Evolutionary conservation across 305 asterid species (phyloP), one percentile per base, ranked within the genome.

Genomic region (Fraxinus sp.): DNA sequence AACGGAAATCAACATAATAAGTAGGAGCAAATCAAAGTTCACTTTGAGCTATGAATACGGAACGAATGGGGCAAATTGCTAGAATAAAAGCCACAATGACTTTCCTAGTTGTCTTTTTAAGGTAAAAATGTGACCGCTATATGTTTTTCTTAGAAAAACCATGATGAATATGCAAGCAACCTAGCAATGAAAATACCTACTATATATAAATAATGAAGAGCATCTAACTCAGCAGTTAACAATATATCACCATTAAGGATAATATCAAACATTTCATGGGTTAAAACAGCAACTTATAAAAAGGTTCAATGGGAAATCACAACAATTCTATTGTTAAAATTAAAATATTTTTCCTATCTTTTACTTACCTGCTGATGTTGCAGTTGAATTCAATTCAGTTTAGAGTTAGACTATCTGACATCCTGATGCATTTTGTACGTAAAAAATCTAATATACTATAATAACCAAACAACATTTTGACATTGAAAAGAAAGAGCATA

Each of bases 161-260:
- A 13, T 1, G 74, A 68, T 26, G 37, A 57, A 32, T 59, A 81
- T 62, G 72, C 76, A 73, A 71, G 78, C 64, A 77, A 33, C 62
- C 59, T 13, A 49, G 59, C 59, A 49, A 14, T 4, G 5, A 49
- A 49, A 64, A 26, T 28, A 41, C 22, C 26, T 74, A 76, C 26
- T 3, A 26, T 1, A 30, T 68, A 10, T 33, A 26, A 24, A 49
- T 49, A 14, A 49, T 49, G 59, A 49, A 49, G 59, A 0, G 18
- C 18, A n/a, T 49, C 7, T 13, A 46, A 46, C 57, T 46, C n/a
- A 46, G 6, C 57, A 14, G 57, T 3, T 13, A 4, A 46, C 14
- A 46, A 46, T 3, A 46, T 46, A 13, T 46, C n/a, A 14, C 6
- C 57, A 46, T 13, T 1, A 20, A 39, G n/a, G 75, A 59, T 78